Conservation (phyloP, 2,329 filamentous ascomycete genomes). For the Thielaviopsis punctulata region DNA sequence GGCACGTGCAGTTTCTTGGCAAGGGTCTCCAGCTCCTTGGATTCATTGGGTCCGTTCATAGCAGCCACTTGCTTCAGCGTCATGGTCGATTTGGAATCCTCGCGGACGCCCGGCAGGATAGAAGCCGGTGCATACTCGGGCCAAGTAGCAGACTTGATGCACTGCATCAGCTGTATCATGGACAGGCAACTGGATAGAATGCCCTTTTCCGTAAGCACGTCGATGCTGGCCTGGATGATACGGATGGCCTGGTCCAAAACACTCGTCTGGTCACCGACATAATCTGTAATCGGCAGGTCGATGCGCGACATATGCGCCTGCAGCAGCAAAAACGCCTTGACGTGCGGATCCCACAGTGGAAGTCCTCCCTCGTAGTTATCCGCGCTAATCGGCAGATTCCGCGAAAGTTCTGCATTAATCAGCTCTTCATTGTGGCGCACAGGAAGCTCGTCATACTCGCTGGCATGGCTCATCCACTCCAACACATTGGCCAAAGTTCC, state of each 20-base stretch:
- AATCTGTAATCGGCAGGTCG: constrained; percentile 85
- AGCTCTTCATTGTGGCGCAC: constrained; percentile 97
- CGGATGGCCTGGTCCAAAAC: constrained; percentile 93
- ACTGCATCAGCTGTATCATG: constrained; percentile 78
- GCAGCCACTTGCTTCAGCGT: constrained; percentile 27
- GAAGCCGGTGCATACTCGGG: constrained; percentile 62
- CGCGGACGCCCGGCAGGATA: constrained; percentile 56
- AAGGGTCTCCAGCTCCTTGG: constrained; percentile 24
- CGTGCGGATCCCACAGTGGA: constrained; percentile 96
- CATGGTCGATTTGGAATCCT: constrained; percentile 25
- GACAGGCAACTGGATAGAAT: constrained; percentile 58
- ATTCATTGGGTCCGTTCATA: constrained; percentile 14
- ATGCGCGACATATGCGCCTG: constrained; percentile 92
- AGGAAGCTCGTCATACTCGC: constrained; percentile 92
- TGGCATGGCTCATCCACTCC: constrained; percentile 82
- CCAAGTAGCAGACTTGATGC: constrained; percentile 86
- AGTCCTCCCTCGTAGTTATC: constrained; percentile 40
- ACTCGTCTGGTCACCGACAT: constrained; percentile 79
- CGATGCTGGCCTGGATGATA: constrained; percentile 89
- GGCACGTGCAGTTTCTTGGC: constrained; percentile 35
- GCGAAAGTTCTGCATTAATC: constrained; percentile 79
- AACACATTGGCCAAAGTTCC: constrained; percentile 70
- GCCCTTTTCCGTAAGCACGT: constrained; percentile 81
- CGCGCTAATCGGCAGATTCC: constrained; percentile 52
- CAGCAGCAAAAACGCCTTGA: constrained; percentile 84